These are phyloP conservation scores for Cutaneotrichosporon sp. DNA, from an alignment of 1,284 basidiomycete species.

Conservation along the genomic window DNA sequence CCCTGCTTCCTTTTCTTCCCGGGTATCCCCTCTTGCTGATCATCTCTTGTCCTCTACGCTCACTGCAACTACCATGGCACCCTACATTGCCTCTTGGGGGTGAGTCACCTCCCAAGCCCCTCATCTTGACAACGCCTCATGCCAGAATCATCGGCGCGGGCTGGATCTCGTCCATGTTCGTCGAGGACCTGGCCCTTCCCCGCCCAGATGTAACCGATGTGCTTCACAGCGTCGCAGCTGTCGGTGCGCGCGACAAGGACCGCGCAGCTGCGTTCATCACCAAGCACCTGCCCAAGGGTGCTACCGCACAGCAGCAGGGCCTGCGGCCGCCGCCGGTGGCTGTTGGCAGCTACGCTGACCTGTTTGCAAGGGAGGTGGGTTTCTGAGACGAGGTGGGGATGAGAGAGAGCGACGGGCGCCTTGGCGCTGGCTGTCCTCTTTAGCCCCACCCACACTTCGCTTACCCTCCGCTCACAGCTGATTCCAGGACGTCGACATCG, in stretches of 20 bases:
- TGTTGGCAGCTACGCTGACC: slow-evolving; percentile 51
- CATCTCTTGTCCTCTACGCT: background rate
- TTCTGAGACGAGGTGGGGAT: background rate
- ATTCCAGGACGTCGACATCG: slow-evolving; percentile 53
- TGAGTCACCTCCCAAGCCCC: background rate
- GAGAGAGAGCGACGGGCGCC: no score
- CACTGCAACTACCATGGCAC: slow-evolving; percentile 10
- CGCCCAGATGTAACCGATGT: slow-evolving; percentile 51
- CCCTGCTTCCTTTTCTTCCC: no score
- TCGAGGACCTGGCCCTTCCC: slow-evolving; percentile 51
- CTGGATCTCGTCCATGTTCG: slow-evolving; percentile 51
- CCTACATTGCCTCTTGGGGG: slow-evolving; percentile 21
- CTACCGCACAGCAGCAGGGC: slow-evolving; percentile 36
- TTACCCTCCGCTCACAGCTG: no score
- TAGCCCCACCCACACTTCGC: no score
- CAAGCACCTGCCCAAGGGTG: slow-evolving; percentile 39
- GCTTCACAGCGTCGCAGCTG: slow-evolving; percentile 53
- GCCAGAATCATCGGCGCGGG: slow-evolving; percentile 22
- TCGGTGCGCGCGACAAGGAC: slow-evolving; percentile 50
- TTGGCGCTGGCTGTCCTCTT: no score
- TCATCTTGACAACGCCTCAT: background rate
- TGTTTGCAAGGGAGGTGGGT: slow-evolving; percentile 49
- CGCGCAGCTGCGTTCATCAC: slow-evolving; percentile 54
- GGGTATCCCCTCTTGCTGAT: no score
- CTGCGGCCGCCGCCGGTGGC: slow-evolving; percentile 31